Evolutionary conservation across 768 basidiomycete species (phyloP), one percentile per base, ranked within the genome.

Genomic region (Boletus rex-veris): DNA sequence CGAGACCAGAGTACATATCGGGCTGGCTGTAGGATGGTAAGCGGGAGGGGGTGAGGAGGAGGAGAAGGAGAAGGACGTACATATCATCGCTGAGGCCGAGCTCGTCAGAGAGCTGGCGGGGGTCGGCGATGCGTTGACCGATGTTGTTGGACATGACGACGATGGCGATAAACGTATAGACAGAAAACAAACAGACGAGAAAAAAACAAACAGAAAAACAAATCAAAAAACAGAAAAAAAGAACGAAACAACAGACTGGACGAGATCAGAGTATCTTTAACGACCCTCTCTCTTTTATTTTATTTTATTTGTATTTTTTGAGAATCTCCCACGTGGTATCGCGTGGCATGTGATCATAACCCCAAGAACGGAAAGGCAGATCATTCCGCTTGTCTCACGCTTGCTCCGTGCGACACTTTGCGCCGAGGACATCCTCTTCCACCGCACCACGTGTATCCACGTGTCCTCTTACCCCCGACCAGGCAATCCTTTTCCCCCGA

Each of bases 1-100:
- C 70, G 21, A 79, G 68, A 49, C 65, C 65, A 3, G 74, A 71
- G 61, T 80, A 76, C 35, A 77, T 71, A 41, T 50, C 41, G 19
- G 52, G 44, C 11, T 51, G 50, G 3, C 44, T 30, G 33, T 4
- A 24, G 42, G 36, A 31, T 26, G 24, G 21, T 16, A 0, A 19
- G 45, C 50, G 57, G 52, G 53, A 9, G 19, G 6, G 30, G 18
- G 40, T 1, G 45, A 8, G 31, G 8, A 12, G 21, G 21, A 24
- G 4, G 15, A n/a, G 37, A 4, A n/a, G 14, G 39, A 12, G 4
- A 0, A 3, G 35, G 6, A 63, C 60, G 6, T 30, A 60, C 60
- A 9, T 0, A 19, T 55, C 31, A 31, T 55, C 53, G 18, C 10
- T 33, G 5, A 24, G 16, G 11, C 56, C 61, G 54, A 71, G 60